Conservation (phyloP, 2,329 filamentous ascomycete genomes). For the Colletotrichum gloeosporioides region DNA sequence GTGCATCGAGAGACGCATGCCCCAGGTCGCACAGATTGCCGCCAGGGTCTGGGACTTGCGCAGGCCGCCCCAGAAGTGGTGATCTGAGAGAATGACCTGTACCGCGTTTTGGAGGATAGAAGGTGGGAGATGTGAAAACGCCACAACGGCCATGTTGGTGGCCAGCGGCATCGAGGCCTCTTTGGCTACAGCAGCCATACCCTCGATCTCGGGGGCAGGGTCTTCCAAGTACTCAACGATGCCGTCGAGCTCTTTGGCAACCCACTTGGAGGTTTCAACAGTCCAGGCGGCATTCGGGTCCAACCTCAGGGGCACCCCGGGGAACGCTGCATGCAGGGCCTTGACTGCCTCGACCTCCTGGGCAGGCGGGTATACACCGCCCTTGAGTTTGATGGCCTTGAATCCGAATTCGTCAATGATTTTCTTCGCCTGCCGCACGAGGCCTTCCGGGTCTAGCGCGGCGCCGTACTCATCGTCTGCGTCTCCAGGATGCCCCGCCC, state of each 20-base stretch:
- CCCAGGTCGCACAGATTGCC: constrained; percentile 43
- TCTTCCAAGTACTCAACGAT: constrained; percentile 46
- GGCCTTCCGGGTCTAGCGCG: constrained; percentile 37
- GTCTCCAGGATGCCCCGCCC: constrained; percentile 43
- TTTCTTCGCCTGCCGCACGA: constrained; percentile 39
- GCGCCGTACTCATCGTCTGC: constrained; percentile 44
- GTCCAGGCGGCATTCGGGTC: constrained; percentile 45
- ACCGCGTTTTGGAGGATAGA: constrained; percentile 44
- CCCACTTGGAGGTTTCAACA: constrained; percentile 42
- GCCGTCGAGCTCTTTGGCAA: constrained; percentile 39
- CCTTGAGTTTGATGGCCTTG: constrained; percentile 48
- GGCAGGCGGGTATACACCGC: constrained; percentile 44
- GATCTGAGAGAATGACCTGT: constrained; percentile 45
- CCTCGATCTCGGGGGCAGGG: constrained; percentile 43
- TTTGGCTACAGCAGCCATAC: constrained; percentile 47
- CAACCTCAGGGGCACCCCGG: constrained; percentile 37
- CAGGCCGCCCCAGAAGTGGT: constrained; percentile 49
- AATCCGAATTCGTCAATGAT: constrained; percentile 48
- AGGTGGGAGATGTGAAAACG: constrained; percentile 42
- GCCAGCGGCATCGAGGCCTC: constrained; percentile 45
- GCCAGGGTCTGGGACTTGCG: constrained; percentile 44
- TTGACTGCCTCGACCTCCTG: constrained; percentile 45
- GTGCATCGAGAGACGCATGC: constrained; percentile 46
- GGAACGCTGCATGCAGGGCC: constrained; percentile 40
- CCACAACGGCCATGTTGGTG: constrained; percentile 48